Percentiles rank a stretch among this genome's conserved stretches.
Conservation (phyloP, 164 flowering plant species). For the Piper betle region DNA sequence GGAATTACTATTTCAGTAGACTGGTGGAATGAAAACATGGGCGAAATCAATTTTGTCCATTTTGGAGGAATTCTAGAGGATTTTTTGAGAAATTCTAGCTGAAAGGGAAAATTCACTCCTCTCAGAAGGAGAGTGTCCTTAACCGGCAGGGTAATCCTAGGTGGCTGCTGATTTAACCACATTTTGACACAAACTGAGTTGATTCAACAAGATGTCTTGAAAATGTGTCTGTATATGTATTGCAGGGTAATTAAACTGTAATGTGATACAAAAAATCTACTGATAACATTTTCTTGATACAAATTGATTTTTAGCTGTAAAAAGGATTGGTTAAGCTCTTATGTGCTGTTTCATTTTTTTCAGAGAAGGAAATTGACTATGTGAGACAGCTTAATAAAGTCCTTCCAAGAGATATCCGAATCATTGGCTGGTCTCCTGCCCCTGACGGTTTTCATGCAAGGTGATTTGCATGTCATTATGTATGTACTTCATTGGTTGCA, state of each 20-base stretch:
- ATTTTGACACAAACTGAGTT: neutral
- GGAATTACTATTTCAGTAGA: too few relatives aligned
- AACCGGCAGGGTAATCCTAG: too few relatives aligned
- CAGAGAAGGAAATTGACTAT: slow-evolving; percentile 66
- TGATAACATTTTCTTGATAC: neutral
- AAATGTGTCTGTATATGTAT: neutral
- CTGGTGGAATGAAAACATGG: too few relatives aligned
- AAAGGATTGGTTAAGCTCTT: neutral
- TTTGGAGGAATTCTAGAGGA: too few relatives aligned
- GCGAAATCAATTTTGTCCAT: too few relatives aligned
- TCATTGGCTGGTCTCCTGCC: slow-evolving; percentile 75
- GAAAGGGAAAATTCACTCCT: too few relatives aligned
- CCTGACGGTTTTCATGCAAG: slow-evolving; percentile 69
- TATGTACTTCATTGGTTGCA: neutral
- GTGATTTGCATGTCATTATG: slow-evolving; percentile 15
- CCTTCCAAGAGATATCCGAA: slow-evolving; percentile 73
- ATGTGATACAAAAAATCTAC: slow-evolving; percentile 13
- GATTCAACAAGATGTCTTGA: neutral
- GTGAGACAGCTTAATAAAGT: slow-evolving; percentile 59
- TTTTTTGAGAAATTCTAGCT: too few relatives aligned
- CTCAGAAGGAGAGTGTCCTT: too few relatives aligned
- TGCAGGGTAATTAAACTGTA: slow-evolving; percentile 3
- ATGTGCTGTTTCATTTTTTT: slow-evolving; percentile 3
- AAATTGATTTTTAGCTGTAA: neutral
- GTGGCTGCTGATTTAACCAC: neutral